Evolutionary conservation across 73 alveolate species (phyloP).

Genomic region (Paramecium sonneborni): DNA sequence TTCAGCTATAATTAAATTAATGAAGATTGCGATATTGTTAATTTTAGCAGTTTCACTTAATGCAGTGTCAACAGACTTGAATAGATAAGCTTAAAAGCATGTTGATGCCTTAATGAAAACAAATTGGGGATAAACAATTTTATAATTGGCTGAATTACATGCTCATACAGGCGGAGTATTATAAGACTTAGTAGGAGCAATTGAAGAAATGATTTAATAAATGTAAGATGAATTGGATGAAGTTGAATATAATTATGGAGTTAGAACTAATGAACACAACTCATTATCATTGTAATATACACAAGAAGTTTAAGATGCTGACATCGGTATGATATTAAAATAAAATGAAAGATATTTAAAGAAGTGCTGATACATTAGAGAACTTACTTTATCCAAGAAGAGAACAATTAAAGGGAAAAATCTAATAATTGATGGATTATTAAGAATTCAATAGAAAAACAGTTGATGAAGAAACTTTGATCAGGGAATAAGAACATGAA

Average conservation of each 20-base stretch:
- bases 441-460: constrained; percentile 50
- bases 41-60: constrained; percentile 20
- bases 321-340: not conserved
- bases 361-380: constrained; percentile 38
- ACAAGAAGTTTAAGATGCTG: constrained; percentile 48
- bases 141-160: constrained; percentile 43
- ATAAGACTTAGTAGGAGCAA: constrained; percentile 48
- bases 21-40: constrained; percentile 16
- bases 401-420: not conserved
- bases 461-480: not conserved
- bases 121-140: constrained; percentile 44
- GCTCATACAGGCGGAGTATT: constrained; percentile 37
- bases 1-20: not conserved
- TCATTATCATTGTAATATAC: not conserved
- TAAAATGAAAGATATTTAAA: not conserved
- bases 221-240: constrained; percentile 47
- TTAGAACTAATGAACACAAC: constrained; percentile 54
- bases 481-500: constrained; percentile 46
- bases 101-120: constrained; percentile 5
- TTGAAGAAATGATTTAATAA: constrained; percentile 53
- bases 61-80: not conserved
- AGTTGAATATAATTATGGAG: constrained; percentile 27
- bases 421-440: not conserved
- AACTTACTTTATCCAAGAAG: constrained; percentile 51
- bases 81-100: constrained; percentile 17